Percentiles rank a stretch among this genome's conserved stretches.
These are phyloP conservation scores for Fraxinus albicans DNA, from an alignment of 305 asterid species.

Conservation along the genomic window DNA sequence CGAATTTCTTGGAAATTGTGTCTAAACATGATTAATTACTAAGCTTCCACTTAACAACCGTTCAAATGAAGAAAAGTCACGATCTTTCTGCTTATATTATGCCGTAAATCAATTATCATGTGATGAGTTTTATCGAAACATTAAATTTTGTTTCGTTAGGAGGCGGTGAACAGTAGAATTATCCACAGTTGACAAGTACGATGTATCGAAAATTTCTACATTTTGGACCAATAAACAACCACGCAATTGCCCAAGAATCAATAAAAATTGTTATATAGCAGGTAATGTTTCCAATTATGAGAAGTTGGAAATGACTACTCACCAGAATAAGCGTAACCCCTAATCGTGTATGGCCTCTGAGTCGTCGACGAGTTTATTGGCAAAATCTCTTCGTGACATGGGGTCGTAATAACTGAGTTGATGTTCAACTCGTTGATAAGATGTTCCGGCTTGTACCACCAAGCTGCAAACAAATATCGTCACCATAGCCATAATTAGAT, in stretches of 20 bases:
- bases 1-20: background rate
- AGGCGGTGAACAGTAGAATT: background rate
- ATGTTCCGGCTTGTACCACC: slow-evolving; percentile 95
- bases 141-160: no score
- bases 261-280: background rate
- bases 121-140: background rate
- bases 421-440: slow-evolving; percentile 88
- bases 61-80: background rate
- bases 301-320: background rate
- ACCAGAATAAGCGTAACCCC: slow-evolving; percentile 94
- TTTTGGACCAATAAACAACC: background rate
- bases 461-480: slow-evolving; percentile 42
- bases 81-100: background rate
- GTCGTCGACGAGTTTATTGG: slow-evolving; percentile 87
- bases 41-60: background rate
- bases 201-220: slow-evolving; percentile 3
- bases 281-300: background rate
- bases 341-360: slow-evolving; percentile 79
- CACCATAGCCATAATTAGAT: background rate
- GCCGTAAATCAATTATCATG: background rate
- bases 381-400: slow-evolving; percentile 82
- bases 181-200: slow-evolving; percentile 11
- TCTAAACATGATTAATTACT: background rate
- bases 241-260: slow-evolving; percentile 1
- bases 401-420: slow-evolving; percentile 93